Evolutionary conservation across 208 protist genomes (phyloP), one percentile per base, ranked within the genome.

Genomic region (Leishmania arabica): DNA sequence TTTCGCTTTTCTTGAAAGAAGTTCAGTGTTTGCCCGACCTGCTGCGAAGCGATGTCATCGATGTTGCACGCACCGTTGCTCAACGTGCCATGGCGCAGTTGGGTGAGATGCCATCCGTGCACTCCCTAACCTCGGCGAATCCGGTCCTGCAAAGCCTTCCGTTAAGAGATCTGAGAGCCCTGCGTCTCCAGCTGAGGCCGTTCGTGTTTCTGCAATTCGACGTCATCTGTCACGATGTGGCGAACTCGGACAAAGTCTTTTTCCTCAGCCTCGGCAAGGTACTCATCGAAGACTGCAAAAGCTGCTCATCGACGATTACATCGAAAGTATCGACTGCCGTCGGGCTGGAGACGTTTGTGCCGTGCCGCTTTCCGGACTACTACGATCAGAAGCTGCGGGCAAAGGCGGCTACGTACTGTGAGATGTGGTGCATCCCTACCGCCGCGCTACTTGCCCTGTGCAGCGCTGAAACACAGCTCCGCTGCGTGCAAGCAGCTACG

Each of bases 191-290:
- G 69, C 78, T 95, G 21, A 77, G 78, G 49, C 91, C 93, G 21
- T 56, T 72, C 24, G 88, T 95, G 31, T 88, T 91, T 66, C 80
- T 79, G 60, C 73, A 69, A 11, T 75, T 77, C 7, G 93, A 97
- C 62, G 19, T 81, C 13, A 78, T 97, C 40, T 93, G 90, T 81
- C 68, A n/a, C 34, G 84, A 97, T 71, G 81, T 93, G n/a, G 92
- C 91, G 54, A 82, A 66, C 5, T 85, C 93, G 24, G 87, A 94
- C 51, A 84, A 54, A 21, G 70, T 97, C 13, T 93, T 84, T 77
- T 92, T 97, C 71, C 82, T 97, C 47, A 58, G 76, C 13, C 79
- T 80, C n/a, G 93, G 93, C 15, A 80, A 70, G 40, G 86, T 95
- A 19, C 66, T 77, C 24, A 77, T 88, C 0, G 83, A 81, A 34